Base-by-base conservation (phyloP, 306 rosid species). In the Lupinus albus region DNA sequence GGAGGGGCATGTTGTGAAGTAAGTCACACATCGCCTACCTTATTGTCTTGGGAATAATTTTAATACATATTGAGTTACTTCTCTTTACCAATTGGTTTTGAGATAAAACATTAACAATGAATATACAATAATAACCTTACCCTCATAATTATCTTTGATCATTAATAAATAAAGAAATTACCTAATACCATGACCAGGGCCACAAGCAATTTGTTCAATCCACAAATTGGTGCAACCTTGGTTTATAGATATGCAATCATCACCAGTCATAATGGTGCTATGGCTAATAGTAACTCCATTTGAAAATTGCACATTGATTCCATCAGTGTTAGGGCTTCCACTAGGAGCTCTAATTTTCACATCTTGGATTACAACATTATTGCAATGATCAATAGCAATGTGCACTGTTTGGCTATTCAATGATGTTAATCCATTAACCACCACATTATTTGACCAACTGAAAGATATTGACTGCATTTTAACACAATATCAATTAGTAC, bases 161-260 rank as follows among this genome's bases (percentile, higher is more conserved):
- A 28, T 28, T 28, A 28, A 28, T 4, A 28, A 28, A 28, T 28
- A 28, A 28, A 1, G 33, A 1, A 6, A 4, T 52, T 70, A 80
- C 84, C 84, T 75, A 50, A 85, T 80, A 57, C 91, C 91, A 58
- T 85, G 91, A 33, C 87, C 91, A 5, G 91, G 91, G 52, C 85
- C 87, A 30, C 91, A 85, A 8, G 64, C 67, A 11, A 85, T 36
- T 21, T 33, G 73, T 2, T 82, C 81, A 14, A 83, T 67, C 84
- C 84, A 83, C 56, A 86, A 3, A 67, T 80, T 55, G 12, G 49
- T 6, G 12, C 68, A 42, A 53, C 91, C 91, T 1, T 77, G 64
- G 61, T 54, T 81, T 25, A 83, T 52, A 35, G 87, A 73, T 7
- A 83, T 80, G 68, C 91, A 85, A 50, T 85, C 87, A 67, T 85